These are phyloP conservation scores for Phragmites australis DNA, from an alignment of 176 grass and related monocot species.

Conservation along the genomic window DNA sequence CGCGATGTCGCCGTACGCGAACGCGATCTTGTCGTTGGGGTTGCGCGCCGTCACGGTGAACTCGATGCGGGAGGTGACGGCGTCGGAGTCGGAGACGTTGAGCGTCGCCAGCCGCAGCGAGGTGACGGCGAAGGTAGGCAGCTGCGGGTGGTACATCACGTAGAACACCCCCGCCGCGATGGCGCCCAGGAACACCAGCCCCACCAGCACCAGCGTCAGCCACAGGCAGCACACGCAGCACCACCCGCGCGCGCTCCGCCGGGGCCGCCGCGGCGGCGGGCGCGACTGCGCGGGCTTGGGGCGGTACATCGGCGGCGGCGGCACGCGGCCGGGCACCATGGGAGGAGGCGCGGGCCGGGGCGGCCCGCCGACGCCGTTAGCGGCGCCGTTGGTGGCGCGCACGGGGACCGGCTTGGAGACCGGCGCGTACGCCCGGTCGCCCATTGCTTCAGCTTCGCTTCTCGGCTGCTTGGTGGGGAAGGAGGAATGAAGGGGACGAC, in stretches of 20 bases:
- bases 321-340: constrained; percentile 57
- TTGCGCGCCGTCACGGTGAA: constrained; percentile 83
- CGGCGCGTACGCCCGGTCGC: constrained; percentile 70
- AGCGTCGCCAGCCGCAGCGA: constrained; percentile 69
- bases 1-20: constrained; percentile 72
- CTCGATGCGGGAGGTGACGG: constrained; percentile 76
- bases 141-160: constrained; percentile 77
- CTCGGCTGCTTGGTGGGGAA: not conserved
- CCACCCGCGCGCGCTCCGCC: constrained; percentile 64
- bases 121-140: constrained; percentile 69
- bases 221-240: constrained; percentile 85
- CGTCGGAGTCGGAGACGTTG: constrained; percentile 73
- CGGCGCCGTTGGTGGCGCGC: constrained; percentile 37
- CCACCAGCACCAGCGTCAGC: constrained; percentile 65
- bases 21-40: constrained; percentile 81
- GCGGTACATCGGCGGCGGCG: constrained; percentile 54
- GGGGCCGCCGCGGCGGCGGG: not conserved
- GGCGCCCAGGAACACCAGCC: constrained; percentile 68
- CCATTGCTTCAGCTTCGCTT: constrained; percentile 40
- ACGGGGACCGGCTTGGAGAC: constrained; percentile 47
- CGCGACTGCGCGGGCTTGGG: constrained; percentile 47
- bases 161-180: constrained; percentile 82
- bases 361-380: constrained; percentile 46
- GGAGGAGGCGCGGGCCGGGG: constrained; percentile 28
- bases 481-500: not conserved